phyloP scores from a whole-genome alignment of 345 rosid genomes.

The Populus tremula region DNA sequence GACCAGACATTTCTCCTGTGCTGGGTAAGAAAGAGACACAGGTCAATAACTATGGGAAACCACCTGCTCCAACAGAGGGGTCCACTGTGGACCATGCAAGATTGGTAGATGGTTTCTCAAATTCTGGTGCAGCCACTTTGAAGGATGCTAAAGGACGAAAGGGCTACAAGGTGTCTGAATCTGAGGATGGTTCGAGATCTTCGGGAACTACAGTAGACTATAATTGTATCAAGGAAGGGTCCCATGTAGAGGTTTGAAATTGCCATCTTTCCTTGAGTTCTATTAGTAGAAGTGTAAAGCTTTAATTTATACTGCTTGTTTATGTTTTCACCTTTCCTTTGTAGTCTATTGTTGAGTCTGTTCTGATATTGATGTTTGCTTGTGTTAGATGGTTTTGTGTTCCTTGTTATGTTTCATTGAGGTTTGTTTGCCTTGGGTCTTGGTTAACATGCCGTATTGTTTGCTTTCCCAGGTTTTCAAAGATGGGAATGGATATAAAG shows the following conservation, averaged over 20 bases:
- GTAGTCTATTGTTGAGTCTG: not conserved
- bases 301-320: not conserved
- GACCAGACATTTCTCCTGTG: conserved; percentile 23
- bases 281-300: not conserved
- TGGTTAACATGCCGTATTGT: not conserved
- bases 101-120: conserved; percentile 37
- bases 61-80: conserved; percentile 32
- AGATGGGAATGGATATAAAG: conserved; percentile 59
- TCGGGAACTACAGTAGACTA: conserved; percentile 32
- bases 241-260: conserved; percentile 69
- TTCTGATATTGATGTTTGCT: not conserved
- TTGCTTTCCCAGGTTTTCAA: conserved; percentile 58
- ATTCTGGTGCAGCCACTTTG: conserved; percentile 37
- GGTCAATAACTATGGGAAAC: conserved; percentile 34
- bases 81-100: conserved; percentile 40
- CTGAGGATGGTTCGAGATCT: conserved; percentile 39
- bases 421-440: not conserved
- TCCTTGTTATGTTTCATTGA: not conserved
- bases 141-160: conserved; percentile 46
- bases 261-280: not conserved
- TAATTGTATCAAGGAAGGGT: conserved; percentile 59
- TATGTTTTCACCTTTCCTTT: not conserved
- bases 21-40: conserved; percentile 35
- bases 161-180: conserved; percentile 42
- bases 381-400: not conserved